A percentile compares a stretch with the other conserved stretches of the same genome.
Conservation (phyloP, 768 basidiomycete species). For the Phaeolepiota aurea region DNA sequence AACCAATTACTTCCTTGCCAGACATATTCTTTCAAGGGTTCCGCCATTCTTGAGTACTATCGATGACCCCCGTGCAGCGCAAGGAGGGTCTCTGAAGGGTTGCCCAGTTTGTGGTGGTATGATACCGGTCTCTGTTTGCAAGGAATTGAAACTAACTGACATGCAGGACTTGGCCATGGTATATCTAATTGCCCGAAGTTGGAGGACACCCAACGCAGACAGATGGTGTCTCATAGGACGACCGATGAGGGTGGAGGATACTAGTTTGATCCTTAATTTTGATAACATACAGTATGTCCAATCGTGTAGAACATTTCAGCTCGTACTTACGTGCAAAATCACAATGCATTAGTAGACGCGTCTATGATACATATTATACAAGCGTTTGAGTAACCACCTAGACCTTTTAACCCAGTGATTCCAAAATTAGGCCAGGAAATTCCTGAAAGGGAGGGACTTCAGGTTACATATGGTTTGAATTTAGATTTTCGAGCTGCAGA, state of each 20-base stretch:
- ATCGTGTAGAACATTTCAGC: too few species aligned
- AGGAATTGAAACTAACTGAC: constrained; percentile 2
- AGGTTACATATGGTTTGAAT: too few species aligned
- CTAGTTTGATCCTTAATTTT: too few species aligned
- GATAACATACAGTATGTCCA: too few species aligned
- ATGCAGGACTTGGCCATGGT: constrained; percentile 82
- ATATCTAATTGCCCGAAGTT: constrained; percentile 95
- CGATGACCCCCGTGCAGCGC: constrained; percentile 81
- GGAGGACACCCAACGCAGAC: constrained; percentile 85
- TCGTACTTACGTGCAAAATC: too few species aligned
- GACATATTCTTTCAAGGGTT: constrained; percentile 45
- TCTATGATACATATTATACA: too few species aligned
- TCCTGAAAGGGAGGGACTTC: too few species aligned
- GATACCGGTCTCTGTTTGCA: constrained; percentile 11
- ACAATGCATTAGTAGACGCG: too few species aligned
- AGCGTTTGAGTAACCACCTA: too few species aligned
- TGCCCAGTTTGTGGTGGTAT: constrained; percentile 95
- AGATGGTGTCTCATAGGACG: constrained; percentile 81
- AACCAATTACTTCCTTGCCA: background rate
- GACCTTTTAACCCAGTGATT: too few species aligned
- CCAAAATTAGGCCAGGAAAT: too few species aligned
- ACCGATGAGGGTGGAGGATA: constrained; percentile 56
- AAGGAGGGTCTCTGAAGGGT: constrained; percentile 73
- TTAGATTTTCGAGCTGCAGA: too few species aligned
- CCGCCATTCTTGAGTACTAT: constrained; percentile 87